Conservation (phyloP, 352 stramenopile genomes). For the Pythium vanterpoolii region DNA sequence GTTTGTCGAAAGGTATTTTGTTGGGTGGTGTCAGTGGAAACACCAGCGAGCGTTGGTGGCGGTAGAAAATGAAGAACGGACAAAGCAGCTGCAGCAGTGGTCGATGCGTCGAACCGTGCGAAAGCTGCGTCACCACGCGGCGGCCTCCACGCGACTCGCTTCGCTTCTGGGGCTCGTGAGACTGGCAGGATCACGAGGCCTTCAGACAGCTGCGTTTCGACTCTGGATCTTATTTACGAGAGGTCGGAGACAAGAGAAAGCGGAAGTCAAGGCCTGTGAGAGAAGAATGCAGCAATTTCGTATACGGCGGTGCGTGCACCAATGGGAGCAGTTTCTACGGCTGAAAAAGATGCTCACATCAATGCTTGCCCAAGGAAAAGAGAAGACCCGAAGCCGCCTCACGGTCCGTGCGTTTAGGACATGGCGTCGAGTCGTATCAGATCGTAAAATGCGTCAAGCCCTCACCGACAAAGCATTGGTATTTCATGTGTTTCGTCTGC, state of each 20-base stretch:
- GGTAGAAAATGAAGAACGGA: background rate
- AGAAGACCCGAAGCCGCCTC: conserved; percentile 10
- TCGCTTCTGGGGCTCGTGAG: conserved; percentile 7
- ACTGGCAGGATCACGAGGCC: background rate
- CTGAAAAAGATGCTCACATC: conserved; percentile 23
- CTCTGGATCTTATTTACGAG: background rate
- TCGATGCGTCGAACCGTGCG: background rate
- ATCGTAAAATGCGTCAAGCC: conserved; percentile 4
- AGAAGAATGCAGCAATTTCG: conserved; percentile 13
- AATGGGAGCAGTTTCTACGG: conserved; percentile 23
- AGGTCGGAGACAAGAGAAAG: background rate
- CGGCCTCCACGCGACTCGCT: background rate
- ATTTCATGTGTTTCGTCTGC: conserved; percentile 38
- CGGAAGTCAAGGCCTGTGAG: background rate
- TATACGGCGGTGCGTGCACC: conserved; percentile 15
- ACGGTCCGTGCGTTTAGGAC: conserved; percentile 15
- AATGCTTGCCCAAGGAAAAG: conserved; percentile 18
- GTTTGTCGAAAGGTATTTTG: background rate
- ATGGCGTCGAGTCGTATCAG: conserved; percentile 30
- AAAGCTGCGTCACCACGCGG: background rate
- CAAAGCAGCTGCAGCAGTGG: background rate
- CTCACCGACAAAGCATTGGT: conserved; percentile 38
- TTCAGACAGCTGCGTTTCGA: background rate
- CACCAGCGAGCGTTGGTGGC: background rate
- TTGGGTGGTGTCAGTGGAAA: conserved; percentile 8